phyloP scores from a whole-genome alignment of 2,329 filamentous ascomycete genomes.

The Aureobasidium melanogenum region DNA sequence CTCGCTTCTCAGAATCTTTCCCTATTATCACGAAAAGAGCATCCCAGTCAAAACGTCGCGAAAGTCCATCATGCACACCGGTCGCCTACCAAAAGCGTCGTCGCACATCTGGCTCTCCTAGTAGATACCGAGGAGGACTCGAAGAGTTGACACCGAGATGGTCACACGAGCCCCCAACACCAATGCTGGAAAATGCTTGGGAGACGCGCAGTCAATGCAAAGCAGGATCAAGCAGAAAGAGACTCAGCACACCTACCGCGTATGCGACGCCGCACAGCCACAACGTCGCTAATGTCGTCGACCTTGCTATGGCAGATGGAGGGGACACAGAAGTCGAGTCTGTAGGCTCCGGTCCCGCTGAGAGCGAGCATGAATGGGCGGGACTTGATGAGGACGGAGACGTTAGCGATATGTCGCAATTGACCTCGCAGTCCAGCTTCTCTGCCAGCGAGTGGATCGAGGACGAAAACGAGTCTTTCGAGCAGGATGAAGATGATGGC shows the following conservation, averaged over 20 bases:
- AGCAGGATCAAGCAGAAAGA: slow-evolving; percentile 28
- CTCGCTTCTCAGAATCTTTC: neutral
- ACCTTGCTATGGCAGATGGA: slow-evolving; percentile 23
- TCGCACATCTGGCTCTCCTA: neutral
- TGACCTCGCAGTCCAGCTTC: neutral
- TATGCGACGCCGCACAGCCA: slow-evolving; percentile 65
- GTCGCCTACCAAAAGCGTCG: slow-evolving; percentile 6
- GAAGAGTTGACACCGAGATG: slow-evolving; percentile 1
- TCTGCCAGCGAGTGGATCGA: neutral
- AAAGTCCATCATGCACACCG: neutral
- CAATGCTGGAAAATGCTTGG: neutral
- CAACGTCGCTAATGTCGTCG: slow-evolving; percentile 25
- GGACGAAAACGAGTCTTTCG: neutral
- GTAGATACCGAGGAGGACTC: neutral
- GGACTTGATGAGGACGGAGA: slow-evolving; percentile 3
- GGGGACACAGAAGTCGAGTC: slow-evolving; percentile 25
- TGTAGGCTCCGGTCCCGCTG: slow-evolving; percentile 6
- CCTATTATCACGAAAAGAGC: slow-evolving; percentile 1
- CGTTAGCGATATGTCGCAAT: neutral
- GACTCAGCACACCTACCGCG: slow-evolving; percentile 47
- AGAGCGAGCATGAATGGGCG: slow-evolving; percentile 3
- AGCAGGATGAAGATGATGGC: neutral
- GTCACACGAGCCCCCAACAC: slow-evolving; percentile 16
- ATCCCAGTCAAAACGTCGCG: neutral
- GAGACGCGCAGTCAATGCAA: slow-evolving; percentile 2